A percentile compares a stretch with the other conserved stretches of the same genome.
These are phyloP conservation scores for Jatropha multifida DNA, from an alignment of 441 rosid genomes.

Conservation along the genomic window DNA sequence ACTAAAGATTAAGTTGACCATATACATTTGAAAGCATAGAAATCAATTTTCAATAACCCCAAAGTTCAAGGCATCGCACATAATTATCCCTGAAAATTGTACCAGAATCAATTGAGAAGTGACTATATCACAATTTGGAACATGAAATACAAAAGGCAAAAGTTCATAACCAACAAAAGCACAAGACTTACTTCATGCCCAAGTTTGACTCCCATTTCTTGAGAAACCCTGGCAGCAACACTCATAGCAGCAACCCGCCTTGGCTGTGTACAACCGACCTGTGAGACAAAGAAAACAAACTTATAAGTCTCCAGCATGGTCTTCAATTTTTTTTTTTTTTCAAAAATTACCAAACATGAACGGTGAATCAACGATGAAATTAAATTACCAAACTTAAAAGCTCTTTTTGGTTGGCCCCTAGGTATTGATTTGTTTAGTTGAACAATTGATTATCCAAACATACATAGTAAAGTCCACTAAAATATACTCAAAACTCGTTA, in stretches of 20 bases:
- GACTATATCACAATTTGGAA: not conserved
- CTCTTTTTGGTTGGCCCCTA: not conserved
- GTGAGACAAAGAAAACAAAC: conserved; percentile 19
- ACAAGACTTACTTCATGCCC: conserved; percentile 62
- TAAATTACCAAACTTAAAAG: too few species aligned
- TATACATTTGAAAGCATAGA: not conserved
- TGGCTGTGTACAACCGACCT: conserved; percentile 98
- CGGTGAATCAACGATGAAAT: not conserved
- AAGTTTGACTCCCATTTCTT: conserved; percentile 97
- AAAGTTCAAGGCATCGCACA: not conserved
- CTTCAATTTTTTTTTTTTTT: not conserved
- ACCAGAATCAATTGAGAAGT: not conserved
- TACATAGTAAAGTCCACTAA: not conserved
- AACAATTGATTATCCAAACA: not conserved
- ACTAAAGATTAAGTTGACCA: not conserved
- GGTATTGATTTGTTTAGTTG: not conserved
- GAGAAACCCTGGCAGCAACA: conserved; percentile 98
- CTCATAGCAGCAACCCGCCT: conserved; percentile 99
- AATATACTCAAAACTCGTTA: not conserved
- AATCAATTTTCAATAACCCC: not conserved
- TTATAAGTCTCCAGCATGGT: not conserved
- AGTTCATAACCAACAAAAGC: not conserved
- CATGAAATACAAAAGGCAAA: not conserved
- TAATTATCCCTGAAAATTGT: not conserved
- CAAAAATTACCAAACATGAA: not conserved